phyloP scores from a whole-genome alignment of 148 eudicot species.

The Vaccinium corymbosum region DNA sequence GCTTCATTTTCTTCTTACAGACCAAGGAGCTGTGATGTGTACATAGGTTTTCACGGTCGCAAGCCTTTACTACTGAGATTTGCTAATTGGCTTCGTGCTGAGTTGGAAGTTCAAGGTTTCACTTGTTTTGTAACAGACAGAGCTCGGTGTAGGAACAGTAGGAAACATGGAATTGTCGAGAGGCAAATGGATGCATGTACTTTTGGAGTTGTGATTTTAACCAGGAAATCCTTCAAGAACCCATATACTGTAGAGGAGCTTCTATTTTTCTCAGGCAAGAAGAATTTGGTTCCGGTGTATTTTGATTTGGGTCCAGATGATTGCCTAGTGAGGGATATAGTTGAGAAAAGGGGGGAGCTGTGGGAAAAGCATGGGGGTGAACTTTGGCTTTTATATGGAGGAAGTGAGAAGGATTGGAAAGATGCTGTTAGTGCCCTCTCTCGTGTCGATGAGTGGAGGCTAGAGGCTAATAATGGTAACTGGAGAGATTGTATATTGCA shows the following conservation, averaged over 20 bases:
- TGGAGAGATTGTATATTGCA: conserved; percentile 90
- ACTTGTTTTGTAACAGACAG: conserved; percentile 91
- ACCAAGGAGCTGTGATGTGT: conserved; percentile 82
- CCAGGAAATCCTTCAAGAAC: conserved; percentile 71
- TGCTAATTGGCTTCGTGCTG: conserved; percentile 85
- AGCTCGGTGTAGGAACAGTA: conserved; percentile 59
- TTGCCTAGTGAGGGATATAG: conserved; percentile 83
- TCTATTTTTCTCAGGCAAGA: conserved; percentile 75
- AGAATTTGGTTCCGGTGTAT: conserved; percentile 85
- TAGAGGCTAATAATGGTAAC: conserved; percentile 75
- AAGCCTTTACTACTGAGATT: conserved; percentile 73
- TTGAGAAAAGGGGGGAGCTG: conserved; percentile 75
- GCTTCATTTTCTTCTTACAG: conserved; percentile 59
- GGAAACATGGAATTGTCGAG: conserved; percentile 54
- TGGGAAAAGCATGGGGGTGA: conserved; percentile 88
- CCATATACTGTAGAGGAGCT: conserved; percentile 92
- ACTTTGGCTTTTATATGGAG: conserved; percentile 78
- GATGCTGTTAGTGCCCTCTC: conserved; percentile 75
- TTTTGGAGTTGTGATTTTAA: conserved; percentile 70
- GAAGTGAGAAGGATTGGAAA: conserved; percentile 93
- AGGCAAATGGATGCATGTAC: conserved; percentile 69
- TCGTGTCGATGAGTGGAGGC: conserved; percentile 89
- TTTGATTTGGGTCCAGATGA: conserved; percentile 85
- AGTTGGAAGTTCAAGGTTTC: conserved; percentile 86
- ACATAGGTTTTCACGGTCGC: conserved; percentile 80